These are phyloP conservation scores for Silene latifolia DNA, from an alignment of 148 eudicot species.

Conservation along the genomic window DNA sequence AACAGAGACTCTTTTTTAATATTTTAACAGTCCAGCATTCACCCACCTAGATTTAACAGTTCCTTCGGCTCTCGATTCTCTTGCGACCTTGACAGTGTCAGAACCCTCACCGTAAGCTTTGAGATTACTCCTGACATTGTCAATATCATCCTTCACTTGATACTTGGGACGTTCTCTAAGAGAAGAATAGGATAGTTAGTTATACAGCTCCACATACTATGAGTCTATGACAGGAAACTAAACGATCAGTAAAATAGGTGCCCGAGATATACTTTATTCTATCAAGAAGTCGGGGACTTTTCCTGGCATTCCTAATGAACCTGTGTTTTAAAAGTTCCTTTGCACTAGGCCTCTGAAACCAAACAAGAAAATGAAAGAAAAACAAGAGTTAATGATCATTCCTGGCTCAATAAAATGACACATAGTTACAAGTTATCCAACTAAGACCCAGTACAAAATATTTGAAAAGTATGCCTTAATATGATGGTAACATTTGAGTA, in stretches of 20 bases:
- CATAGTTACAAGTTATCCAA: background rate
- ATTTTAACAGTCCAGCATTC: conserved; percentile 8
- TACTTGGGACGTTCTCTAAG: conserved; percentile 86
- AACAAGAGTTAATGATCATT: background rate
- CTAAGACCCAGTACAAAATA: background rate
- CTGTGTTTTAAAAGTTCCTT: conserved; percentile 89
- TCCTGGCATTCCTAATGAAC: conserved; percentile 77
- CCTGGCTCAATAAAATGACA: background rate
- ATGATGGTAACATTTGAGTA: background rate
- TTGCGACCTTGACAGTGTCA: conserved; percentile 69
- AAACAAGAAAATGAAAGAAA: conserved; percentile 13
- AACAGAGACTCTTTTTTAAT: background rate
- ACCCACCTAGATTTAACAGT: conserved; percentile 69
- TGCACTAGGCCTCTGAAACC: conserved; percentile 86
- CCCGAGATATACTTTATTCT: conserved; percentile 65
- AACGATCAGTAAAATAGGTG: background rate
- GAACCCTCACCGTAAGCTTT: conserved; percentile 61
- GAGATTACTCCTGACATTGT: conserved; percentile 47
- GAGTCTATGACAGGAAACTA: background rate
- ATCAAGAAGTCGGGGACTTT: conserved; percentile 83
- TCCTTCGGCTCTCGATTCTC: conserved; percentile 54
- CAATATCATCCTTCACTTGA: conserved; percentile 65
- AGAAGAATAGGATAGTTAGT: background rate
- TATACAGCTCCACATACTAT: background rate
- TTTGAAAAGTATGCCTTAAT: background rate